Evolutionary conservation across 768 basidiomycete genomes (phyloP), one percentile per base, ranked within the genome.

Genomic region (Piloderma croceum): DNA sequence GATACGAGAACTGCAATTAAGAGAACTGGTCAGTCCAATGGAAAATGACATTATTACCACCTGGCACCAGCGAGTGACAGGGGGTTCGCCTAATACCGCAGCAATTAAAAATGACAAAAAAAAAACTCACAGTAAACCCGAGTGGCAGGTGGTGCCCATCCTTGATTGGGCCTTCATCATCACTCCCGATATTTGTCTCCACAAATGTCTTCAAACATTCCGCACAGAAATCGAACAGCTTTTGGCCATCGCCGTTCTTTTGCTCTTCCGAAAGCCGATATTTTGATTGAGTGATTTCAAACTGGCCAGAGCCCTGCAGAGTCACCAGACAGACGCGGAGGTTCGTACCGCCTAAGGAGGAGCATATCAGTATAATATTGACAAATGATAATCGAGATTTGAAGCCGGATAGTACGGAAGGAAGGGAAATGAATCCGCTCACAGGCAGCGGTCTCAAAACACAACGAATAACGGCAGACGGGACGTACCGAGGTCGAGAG

Each of bases 301-400:
- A 99, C 69, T 94, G 93, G 44, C 96, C 94, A 7, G 81, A 76
- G 19, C 96, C 96, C 50, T 86, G 80, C 2, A 99, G 70, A 21
- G 82, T 87, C 36, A 99, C 94, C 32, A 96, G 83, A 65, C 96
- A 99, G 32, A 97, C 96, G 32, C 96, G 91, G n/a, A 99, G 76
- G 57, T 99, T 98, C 18, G 94, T 98, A 24, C 93, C 93, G 38
- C 89, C 88, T 89, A 44, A 13, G 13, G 22, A 41, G 34, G 42
- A 9, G 31, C 6, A 11, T 38, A 21, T 36, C 19, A 44, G n/a
- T n/a, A n/a, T n/a, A n/a, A n/a, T n/a, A n/a, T n/a, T n/a, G n/a
- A n/a, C n/a, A n/a, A n/a, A n/a, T n/a, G n/a, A n/a, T n/a, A n/a
- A n/a, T n/a, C n/a, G n/a, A n/a, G n/a, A n/a, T n/a, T n/a, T n/a